These are phyloP conservation scores for Elongisporangium undulatum DNA, from an alignment of 352 stramenopile species.

Conservation along the genomic window DNA sequence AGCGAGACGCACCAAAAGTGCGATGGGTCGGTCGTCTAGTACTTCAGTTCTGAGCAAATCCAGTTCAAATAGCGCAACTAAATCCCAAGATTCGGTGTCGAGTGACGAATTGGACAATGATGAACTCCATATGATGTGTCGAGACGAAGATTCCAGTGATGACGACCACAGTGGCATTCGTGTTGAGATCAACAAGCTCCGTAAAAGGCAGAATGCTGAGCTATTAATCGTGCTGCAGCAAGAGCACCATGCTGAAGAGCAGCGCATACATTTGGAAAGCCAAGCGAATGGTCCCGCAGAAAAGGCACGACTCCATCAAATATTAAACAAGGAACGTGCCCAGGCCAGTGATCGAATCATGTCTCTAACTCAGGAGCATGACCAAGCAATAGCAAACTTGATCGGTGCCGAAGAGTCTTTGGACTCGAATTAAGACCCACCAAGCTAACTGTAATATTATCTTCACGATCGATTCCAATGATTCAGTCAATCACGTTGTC, in stretches of 20 bases:
- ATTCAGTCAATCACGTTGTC: conserved; percentile 8
- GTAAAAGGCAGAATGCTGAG: conserved; percentile 66
- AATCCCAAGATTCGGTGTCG: background rate
- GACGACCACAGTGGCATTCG: conserved; percentile 13
- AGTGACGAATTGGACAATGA: background rate
- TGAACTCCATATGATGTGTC: background rate
- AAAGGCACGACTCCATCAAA: conserved; percentile 47
- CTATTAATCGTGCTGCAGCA: conserved; percentile 66
- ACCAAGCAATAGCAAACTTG: conserved; percentile 38
- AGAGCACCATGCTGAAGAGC: conserved; percentile 78
- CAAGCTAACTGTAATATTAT: background rate
- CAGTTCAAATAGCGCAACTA: background rate
- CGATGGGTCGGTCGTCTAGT: conserved; percentile 17
- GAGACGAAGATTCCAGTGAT: conserved; percentile 7
- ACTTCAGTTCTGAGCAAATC: conserved; percentile 6
- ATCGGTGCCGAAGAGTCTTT: conserved; percentile 5
- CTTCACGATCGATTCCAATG: conserved; percentile 3
- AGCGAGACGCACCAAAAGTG: conserved; percentile 29
- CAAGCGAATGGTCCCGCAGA: conserved; percentile 35
- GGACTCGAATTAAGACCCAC: background rate
- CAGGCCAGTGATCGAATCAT: conserved; percentile 81
- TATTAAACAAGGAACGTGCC: conserved; percentile 66
- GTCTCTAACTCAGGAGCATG: conserved; percentile 66
- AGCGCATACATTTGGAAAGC: conserved; percentile 58
- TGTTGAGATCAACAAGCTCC: conserved; percentile 41